Evolutionary conservation across 2,329 filamentous ascomycete genomes (phyloP).

Genomic region (Fusarium sp.): DNA sequence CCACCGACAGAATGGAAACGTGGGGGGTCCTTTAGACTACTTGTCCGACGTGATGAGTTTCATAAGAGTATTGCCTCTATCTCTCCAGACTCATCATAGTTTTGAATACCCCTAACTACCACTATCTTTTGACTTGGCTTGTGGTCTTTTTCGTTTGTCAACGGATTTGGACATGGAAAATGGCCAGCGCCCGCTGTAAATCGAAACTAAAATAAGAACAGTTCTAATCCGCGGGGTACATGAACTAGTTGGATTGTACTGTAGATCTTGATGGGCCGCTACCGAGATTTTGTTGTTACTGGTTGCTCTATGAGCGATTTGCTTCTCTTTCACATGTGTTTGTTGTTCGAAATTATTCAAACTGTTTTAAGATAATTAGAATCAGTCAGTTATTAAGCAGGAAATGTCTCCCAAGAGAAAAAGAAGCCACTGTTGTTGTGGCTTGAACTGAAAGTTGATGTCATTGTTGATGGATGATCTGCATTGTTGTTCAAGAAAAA

Average conservation of each 20-base stretch:
- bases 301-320: constrained; percentile 7
- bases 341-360: background rate
- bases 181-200: constrained; percentile 38
- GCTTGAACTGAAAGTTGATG: constrained; percentile 2
- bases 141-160: constrained; percentile 43
- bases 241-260: constrained; percentile 25
- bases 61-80: background rate
- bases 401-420: background rate
- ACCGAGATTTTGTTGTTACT: background rate
- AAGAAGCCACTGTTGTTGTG: background rate
- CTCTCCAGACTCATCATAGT: background rate
- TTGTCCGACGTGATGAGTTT: constrained; percentile 4
- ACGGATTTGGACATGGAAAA: constrained; percentile 44
- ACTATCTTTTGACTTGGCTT: background rate
- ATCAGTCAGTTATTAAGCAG: background rate
- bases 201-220: constrained; percentile 19
- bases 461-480: constrained; percentile 21
- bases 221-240: constrained; percentile 44
- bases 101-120: background rate
- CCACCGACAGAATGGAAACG: background rate
- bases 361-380: background rate
- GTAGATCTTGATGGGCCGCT: constrained; percentile 29
- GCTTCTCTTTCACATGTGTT: background rate
- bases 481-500: constrained; percentile 8
- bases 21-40: background rate